These are phyloP conservation scores for Psophocarpus tetragonolobus DNA, from an alignment of 306 rosid genomes.

Conservation along the genomic window DNA sequence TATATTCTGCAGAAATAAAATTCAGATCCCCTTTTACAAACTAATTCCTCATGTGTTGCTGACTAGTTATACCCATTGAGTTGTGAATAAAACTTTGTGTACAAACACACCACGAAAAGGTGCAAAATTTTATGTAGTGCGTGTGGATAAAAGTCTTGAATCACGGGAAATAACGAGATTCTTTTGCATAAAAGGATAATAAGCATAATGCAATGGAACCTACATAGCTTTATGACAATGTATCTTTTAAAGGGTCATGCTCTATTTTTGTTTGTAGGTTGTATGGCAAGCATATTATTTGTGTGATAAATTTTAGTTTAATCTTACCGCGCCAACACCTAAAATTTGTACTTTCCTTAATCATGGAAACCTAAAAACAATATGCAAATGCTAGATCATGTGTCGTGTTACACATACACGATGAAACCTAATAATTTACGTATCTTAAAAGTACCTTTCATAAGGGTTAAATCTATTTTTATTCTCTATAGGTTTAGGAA, in stretches of 20 bases:
- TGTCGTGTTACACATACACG: neutral
- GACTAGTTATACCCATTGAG: no score
- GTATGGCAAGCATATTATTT: conserved; percentile 9
- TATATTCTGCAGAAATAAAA: no score
- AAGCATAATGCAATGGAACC: conserved; percentile 1
- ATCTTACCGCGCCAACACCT: neutral
- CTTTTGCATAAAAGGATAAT: neutral
- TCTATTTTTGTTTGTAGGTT: neutral
- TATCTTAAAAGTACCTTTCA: no score
- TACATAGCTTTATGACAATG: neutral
- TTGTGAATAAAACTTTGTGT: neutral
- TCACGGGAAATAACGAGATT: neutral
- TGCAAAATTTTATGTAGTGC: neutral
- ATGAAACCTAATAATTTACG: neutral
- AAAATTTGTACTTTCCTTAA: neutral
- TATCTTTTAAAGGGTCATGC: neutral
- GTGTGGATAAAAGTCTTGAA: neutral
- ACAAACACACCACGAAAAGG: neutral
- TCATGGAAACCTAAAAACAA: neutral
- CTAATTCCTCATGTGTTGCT: no score
- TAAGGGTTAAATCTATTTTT: no score
- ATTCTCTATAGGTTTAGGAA: no score
- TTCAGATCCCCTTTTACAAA: no score
- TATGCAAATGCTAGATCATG: conserved; percentile 4
- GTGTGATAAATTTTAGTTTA: neutral